Evolutionary conservation across 2,329 filamentous ascomycete species (phyloP), one percentile per base, ranked within the genome.

Genomic region (Daldinia sp.): DNA sequence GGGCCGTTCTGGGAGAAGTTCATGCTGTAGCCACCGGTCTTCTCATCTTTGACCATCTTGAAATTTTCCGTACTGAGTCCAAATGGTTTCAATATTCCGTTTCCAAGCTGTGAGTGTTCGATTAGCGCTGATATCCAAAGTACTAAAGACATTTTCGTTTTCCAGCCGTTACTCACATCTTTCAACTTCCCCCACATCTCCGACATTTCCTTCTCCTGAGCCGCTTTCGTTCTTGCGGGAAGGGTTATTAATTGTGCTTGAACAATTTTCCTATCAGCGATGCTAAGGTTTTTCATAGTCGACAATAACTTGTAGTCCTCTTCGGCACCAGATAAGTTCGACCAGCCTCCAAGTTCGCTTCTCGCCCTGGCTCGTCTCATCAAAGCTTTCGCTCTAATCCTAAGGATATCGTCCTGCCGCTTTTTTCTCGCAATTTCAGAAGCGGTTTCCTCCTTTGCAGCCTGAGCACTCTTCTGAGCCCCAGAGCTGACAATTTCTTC

Each of bases 171-270:
- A 82, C 85, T 79, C 68, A 88, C 86, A 70, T 90, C 88, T 75
- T 96, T 97, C 71, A 99, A 79, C 80, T 98, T 97, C 15, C 90
- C 92, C 93, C 97, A 96, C 93, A 98, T 97, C 79, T 99, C 94
- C 2, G 86, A 89, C 85, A 95, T 92, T 78, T 99, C 95, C 70
- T 85, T 85, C 73, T 97, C 90, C 78, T 93, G 92, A 1, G 94
- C 93, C 15, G 85, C 85, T 67, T 94, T 91, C 50, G 93, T 85
- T 64, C 84, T 83, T 1, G 84, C 80, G 1, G 92, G 92, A 35
- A 98, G 78, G 19, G 81, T 79, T 11, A 82, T 77, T 61, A 96
- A 80, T 69, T 93, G 90, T 25, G 81, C 78, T 53, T 87, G 82
- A 1, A 96, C 90, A 13, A 90, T 85, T 71, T 84, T 87, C 73